Evolutionary conservation across 805 yeast species (phyloP), one percentile per base, ranked within the genome.

Genomic region (Saccharomycopsis lassenensis): DNA sequence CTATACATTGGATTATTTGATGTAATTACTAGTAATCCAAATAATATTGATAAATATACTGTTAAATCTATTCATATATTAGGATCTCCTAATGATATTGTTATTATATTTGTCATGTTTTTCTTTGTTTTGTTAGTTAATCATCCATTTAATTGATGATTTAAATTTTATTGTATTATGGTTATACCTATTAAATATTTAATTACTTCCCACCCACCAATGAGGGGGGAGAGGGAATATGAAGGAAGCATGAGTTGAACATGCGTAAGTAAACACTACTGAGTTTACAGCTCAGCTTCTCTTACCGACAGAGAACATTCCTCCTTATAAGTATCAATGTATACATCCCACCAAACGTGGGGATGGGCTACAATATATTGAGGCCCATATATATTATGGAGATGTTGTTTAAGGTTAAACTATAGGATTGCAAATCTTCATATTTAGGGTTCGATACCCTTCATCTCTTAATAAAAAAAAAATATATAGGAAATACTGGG

Each of bases 401-500:
- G 35, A 16, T 31, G 35, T 31, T 31, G 34, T 31, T 31, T 31
- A 31, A n/a, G 35, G 35, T 31, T 31, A 31, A 31, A 31, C 35
- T 31, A 21, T 31, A 21, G 22, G 35, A 31, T 31, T 31, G 35
- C 35, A 31, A 31, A 31, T 31, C 35, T 31, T 21, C 22, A 21
- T 21, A 20, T 26, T 31, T 31, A 31, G 34, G 35, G 35, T 16
- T 31, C 35, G 14, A 31, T 16, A 12, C 34, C 35, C 35, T 31
- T 7, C 35, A 31, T 16, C 34, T 31, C 18, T 16, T 31, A 31
- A 16, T n/a, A n/a, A n/a, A n/a, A n/a, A n/a, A n/a, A n/a, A n/a
- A n/a, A n/a, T n/a, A 34, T 30, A n/a, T 35, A 35, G 37, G 41
- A 35, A 35, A 35, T 35, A 35, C 41, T 35, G 42, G 10, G 41